A percentile compares a stretch with the other conserved stretches of the same genome.
phyloP scores from a whole-genome alignment of 2,329 filamentous ascomycete genomes.

The Phialocephala sp. region DNA sequence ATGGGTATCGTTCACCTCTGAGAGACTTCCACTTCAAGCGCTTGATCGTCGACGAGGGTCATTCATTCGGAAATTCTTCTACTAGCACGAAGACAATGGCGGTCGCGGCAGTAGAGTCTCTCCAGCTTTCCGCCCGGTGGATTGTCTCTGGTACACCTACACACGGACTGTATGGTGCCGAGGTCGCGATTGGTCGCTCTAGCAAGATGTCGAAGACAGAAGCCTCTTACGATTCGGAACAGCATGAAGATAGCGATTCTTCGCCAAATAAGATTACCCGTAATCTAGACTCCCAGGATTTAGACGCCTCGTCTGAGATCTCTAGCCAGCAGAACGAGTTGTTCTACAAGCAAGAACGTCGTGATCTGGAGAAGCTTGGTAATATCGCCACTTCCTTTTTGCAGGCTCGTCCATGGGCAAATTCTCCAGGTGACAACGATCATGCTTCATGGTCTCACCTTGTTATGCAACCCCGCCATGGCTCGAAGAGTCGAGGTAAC shows the following conservation, averaged over 20 bases:
- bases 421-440: conserved; percentile 59
- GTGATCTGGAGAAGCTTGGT: conserved; percentile 70
- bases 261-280: background rate
- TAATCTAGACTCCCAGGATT: conserved; percentile 24
- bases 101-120: conserved; percentile 55
- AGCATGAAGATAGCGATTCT: background rate
- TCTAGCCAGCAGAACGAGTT: conserved; percentile 36
- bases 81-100: conserved; percentile 60
- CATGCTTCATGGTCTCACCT: conserved; percentile 75
- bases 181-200: conserved; percentile 44
- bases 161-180: conserved; percentile 78
- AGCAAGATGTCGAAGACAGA: conserved; percentile 11
- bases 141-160: conserved; percentile 91
- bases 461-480: conserved; percentile 64
- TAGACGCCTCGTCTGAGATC: conserved; percentile 46
- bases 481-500: conserved; percentile 58
- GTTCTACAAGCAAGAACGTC: conserved; percentile 56
- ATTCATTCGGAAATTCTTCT: conserved; percentile 75
- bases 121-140: conserved; percentile 79
- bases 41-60: conserved; percentile 91
- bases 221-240: no score
- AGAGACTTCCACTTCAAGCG: conserved; percentile 81
- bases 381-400: conserved; percentile 73
- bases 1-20: conserved; percentile 63
- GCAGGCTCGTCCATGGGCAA: conserved; percentile 79